phyloP scores from a whole-genome alignment of 352 stramenopile genomes.

The Phytopythium vexans region DNA sequence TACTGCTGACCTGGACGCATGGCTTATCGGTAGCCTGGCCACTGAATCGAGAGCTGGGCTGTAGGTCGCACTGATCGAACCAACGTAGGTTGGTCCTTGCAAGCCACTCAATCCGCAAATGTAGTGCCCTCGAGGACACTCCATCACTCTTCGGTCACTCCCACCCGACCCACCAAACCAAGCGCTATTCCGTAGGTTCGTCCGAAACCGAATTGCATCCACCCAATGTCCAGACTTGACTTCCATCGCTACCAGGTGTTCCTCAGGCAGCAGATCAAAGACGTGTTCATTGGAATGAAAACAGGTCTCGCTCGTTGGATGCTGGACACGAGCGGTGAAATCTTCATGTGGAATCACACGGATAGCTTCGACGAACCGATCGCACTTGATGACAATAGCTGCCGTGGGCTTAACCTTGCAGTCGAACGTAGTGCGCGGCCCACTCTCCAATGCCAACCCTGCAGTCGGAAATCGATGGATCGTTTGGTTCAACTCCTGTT shows the following conservation, averaged over 20 bases:
- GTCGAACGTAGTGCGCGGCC: conserved; percentile 20
- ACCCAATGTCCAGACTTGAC: conserved; percentile 51
- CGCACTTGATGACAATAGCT: conserved; percentile 34
- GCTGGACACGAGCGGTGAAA: conserved; percentile 5
- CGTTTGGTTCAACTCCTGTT: neutral
- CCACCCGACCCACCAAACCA: conserved; percentile 48
- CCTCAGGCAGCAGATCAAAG: conserved; percentile 35
- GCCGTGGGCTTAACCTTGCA: conserved; percentile 7
- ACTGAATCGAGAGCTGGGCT: no score
- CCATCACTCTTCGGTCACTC: conserved; percentile 15
- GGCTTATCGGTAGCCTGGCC: no score
- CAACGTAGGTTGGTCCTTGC: conserved; percentile 29
- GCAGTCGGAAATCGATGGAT: conserved; percentile 15
- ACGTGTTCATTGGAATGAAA: conserved; percentile 41
- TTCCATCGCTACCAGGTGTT: conserved; percentile 37
- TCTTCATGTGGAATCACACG: conserved; percentile 25
- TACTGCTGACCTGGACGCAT: no score
- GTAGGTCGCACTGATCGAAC: conserved; percentile 30
- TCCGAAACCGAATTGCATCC: conserved; percentile 43
- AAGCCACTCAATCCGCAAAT: conserved; percentile 42
- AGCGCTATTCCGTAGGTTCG: conserved; percentile 35
- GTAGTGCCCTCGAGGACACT: conserved; percentile 19
- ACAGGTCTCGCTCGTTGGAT: conserved; percentile 8
- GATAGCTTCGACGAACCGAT: conserved; percentile 31
- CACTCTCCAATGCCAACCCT: conserved; percentile 25